A percentile compares a stretch with the other conserved stretches of the same genome.
phyloP scores from a whole-genome alignment of 2,329 filamentous ascomycete species.

The Didymella segeticola region DNA sequence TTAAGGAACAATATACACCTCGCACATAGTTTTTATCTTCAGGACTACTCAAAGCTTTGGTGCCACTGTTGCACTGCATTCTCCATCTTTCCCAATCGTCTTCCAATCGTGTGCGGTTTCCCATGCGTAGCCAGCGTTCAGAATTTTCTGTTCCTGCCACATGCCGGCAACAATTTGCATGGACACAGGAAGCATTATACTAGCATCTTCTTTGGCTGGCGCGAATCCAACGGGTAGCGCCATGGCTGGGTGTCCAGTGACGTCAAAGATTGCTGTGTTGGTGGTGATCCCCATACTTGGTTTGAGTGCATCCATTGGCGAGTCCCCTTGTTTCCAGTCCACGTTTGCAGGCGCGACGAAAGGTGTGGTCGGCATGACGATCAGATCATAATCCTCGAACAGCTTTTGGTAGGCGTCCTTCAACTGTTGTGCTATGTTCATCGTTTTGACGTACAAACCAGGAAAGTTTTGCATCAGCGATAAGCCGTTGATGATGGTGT shows the following conservation, averaged over 20 bases:
- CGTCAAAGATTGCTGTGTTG: slow-evolving; percentile 40
- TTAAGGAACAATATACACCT: slow-evolving; percentile 1
- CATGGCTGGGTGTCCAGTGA: slow-evolving; percentile 42
- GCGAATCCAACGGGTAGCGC: slow-evolving; percentile 49
- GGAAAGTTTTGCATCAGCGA: slow-evolving; percentile 50
- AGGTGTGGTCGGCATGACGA: slow-evolving; percentile 52
- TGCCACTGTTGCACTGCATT: background rate
- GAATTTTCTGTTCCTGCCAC: slow-evolving; percentile 47
- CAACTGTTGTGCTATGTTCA: slow-evolving; percentile 50
- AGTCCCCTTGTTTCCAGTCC: slow-evolving; percentile 34
- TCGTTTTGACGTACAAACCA: slow-evolving; percentile 50
- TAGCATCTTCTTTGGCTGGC: slow-evolving; percentile 27
- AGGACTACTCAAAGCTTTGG: background rate
- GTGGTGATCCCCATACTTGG: slow-evolving; percentile 40
- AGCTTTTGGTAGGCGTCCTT: slow-evolving; percentile 49
- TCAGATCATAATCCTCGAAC: slow-evolving; percentile 47
- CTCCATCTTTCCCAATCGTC: background rate
- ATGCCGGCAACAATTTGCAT: slow-evolving; percentile 50
- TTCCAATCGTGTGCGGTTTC: slow-evolving; percentile 39
- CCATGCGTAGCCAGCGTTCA: slow-evolving; percentile 39
- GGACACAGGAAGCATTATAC: slow-evolving; percentile 44
- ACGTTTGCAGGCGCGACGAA: slow-evolving; percentile 32
- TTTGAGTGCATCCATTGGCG: slow-evolving; percentile 36
- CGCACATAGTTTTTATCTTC: slow-evolving; percentile 9
- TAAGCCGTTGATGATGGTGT: slow-evolving; percentile 54